Percentiles rank a stretch among this genome's conserved stretches.
These are phyloP conservation scores for Aleurites moluccanus DNA, from an alignment of 441 rosid species.

Conservation along the genomic window DNA sequence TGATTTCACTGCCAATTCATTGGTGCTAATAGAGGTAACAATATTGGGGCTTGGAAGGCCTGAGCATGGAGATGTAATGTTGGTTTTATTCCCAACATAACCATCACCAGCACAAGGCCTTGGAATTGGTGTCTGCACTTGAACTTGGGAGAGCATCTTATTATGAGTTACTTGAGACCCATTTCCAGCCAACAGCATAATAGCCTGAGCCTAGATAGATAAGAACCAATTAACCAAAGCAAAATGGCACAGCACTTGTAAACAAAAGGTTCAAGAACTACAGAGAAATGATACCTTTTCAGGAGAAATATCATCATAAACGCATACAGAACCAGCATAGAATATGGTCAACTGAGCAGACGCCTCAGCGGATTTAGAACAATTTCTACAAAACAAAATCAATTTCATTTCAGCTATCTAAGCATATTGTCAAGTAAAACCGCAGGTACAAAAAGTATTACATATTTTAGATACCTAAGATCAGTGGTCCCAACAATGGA, in stretches of 20 bases:
- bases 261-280: neutral
- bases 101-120: conserved; percentile 30
- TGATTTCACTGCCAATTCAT: conserved; percentile 26
- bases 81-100: conserved; percentile 27
- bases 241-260: neutral
- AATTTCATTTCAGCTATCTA: neutral
- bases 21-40: conserved; percentile 35
- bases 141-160: conserved; percentile 23
- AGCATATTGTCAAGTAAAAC: neutral
- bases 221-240: neutral
- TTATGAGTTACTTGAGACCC: conserved; percentile 36
- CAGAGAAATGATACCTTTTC: conserved; percentile 48
- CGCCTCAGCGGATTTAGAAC: conserved; percentile 15
- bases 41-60: conserved; percentile 50
- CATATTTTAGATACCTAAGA: conserved; percentile 47
- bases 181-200: conserved; percentile 66
- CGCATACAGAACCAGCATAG: conserved; percentile 62
- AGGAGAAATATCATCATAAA: conserved; percentile 60
- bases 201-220: conserved; percentile 66
- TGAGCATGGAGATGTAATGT: conserved; percentile 27
- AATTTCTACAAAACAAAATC: conserved; percentile 18
- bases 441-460: neutral
- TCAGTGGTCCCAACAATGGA: conserved; percentile 66
- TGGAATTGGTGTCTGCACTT: conserved; percentile 29
- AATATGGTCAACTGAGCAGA: conserved; percentile 62